Evolutionary conservation across 2,329 filamentous ascomycete genomes (phyloP), one percentile per base, ranked within the genome.

Genomic region (Neopestalotiopsis sp.): DNA sequence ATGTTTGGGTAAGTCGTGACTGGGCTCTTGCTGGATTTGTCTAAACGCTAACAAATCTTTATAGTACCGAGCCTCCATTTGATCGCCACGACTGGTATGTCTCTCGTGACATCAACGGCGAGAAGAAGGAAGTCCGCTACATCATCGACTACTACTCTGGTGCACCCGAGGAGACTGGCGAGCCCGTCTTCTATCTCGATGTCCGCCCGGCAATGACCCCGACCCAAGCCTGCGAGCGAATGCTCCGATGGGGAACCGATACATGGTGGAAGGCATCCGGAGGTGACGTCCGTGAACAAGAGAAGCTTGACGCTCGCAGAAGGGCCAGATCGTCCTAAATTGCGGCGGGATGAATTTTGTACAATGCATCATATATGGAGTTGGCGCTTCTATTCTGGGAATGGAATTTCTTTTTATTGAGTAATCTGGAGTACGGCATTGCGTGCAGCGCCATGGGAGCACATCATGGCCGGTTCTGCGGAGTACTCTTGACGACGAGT

Each of bases 11-110:
- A 80, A 78, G 90, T 83, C 45, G 3, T 20, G 4, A 34, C 17
- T 34, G 10, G 6, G 13, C 30, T 24, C 13, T 42, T 30, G 5
- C 17, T 34, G 10, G 10, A 10, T 24, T 12, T 61, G 13, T 24
- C 20, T 28, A n/a, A 4, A 40, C 28, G 59, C 74, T 79, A 68
- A 75, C 38, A 65, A n/a, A 59, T 13, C 3, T 6, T 5, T 56
- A 42, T 71, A 94, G 92, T 5, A 91, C 91, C 7, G 91, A 94
- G 66, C 92, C 94, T 12, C 96, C 96, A 1, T 99, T 99, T 76
- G 96, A 99, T 81, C 90, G 96, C 71, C 96, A 99, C 79, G 96
- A 99, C 79, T 99, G 96, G 96, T 98, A 92, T 78, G 93, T 99
- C 57, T 88, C 93, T 72, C 88, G 96, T 71, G 87, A 91, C 42